Evolutionary conservation across 129 eudicot genomes (phyloP).

Genomic region (Chrysanthemum makinoi): DNA sequence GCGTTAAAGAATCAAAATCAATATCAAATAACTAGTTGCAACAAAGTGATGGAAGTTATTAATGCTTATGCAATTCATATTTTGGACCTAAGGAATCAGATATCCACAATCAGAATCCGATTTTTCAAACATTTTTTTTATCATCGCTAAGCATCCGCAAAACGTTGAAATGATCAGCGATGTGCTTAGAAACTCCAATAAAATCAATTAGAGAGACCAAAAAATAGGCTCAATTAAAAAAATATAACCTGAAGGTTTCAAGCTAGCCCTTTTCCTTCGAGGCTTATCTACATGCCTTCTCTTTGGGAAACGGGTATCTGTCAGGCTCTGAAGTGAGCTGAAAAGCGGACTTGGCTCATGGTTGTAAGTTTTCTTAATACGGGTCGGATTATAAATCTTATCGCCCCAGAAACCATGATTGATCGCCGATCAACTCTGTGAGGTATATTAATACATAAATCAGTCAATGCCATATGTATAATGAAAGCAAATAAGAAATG

Average conservation of each 20-base stretch:
- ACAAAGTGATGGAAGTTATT: neutral
- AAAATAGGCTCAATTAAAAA: neutral
- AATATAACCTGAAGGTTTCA: conserved; percentile 65
- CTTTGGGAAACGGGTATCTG: conserved; percentile 73
- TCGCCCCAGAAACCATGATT: conserved; percentile 61
- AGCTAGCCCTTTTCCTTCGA: conserved; percentile 67
- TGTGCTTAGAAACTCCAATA: neutral
- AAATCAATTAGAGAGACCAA: neutral
- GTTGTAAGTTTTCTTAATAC: conserved; percentile 47
- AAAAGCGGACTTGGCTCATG: conserved; percentile 31
- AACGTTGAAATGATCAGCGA: neutral
- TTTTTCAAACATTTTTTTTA: neutral
- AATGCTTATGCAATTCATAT: neutral
- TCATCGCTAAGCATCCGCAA: neutral
- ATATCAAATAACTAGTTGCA: too few relatives aligned
- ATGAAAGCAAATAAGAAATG: too few relatives aligned
- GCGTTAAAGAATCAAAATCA: neutral
- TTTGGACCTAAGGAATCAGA: neutral
- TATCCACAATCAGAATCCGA: neutral
- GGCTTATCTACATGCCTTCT: conserved; percentile 67
- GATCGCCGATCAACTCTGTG: conserved; percentile 13
- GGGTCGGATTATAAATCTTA: conserved; percentile 84
- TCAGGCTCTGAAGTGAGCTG: conserved; percentile 51
- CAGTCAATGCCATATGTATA: too few relatives aligned
- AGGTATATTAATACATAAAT: neutral